Percentiles rank a stretch among this genome's conserved stretches.
Evolutionary conservation across 2,329 filamentous ascomycete genomes (phyloP).

Genomic region (Herpotrichia juniperi): DNA sequence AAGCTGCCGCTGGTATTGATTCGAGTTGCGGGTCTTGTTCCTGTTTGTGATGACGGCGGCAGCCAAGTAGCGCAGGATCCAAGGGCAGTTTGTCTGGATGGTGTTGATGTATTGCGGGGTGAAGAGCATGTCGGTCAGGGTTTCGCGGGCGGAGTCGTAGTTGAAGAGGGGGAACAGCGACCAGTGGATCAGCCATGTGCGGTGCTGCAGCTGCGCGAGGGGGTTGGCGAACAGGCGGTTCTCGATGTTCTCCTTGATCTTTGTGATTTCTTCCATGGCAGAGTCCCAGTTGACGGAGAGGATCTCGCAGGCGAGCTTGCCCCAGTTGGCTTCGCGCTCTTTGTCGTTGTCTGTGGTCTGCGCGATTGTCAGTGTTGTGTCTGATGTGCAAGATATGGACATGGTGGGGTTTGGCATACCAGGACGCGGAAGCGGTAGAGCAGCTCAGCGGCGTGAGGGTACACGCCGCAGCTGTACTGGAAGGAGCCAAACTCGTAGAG

Average conservation of each 20-base stretch:
- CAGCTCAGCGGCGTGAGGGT: constrained; percentile 85
- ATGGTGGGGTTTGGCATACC: constrained; percentile 28
- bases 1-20: constrained; percentile 97
- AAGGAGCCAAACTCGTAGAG: constrained; percentile 97
- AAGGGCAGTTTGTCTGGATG: constrained; percentile 96
- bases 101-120: constrained; percentile 98
- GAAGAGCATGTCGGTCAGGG: constrained; percentile 95
- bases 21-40: constrained; percentile 70
- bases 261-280: constrained; percentile 70
- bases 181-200: constrained; percentile 98
- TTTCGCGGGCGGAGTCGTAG: constrained; percentile 87
- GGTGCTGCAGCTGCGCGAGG: constrained; percentile 91
- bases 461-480: constrained; percentile 97
- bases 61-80: constrained; percentile 92
- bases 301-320: constrained; percentile 96
- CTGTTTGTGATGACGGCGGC: constrained; percentile 94
- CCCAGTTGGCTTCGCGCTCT: constrained; percentile 94
- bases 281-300: constrained; percentile 94
- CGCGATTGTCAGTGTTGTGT: neutral
- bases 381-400: neutral
- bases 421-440: constrained; percentile 98
- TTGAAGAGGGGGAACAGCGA: constrained; percentile 99
- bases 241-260: constrained; percentile 79
- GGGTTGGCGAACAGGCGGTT: constrained; percentile 95
- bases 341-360: constrained; percentile 96